phyloP scores from a whole-genome alignment of 2,329 filamentous ascomycete species.

The Microsporum audouinii region DNA sequence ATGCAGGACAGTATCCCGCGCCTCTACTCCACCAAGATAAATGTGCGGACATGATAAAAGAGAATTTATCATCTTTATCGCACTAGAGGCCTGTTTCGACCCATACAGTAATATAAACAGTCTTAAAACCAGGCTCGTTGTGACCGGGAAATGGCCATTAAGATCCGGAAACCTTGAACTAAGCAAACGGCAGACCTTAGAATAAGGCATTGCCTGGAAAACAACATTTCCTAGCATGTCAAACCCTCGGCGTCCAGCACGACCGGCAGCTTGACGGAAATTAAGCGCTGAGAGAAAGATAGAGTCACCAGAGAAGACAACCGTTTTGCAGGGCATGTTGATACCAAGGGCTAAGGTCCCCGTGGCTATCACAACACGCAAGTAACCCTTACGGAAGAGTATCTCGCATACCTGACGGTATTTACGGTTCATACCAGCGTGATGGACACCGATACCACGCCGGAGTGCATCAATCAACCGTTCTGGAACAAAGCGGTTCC shows the following conservation, averaged over 20 bases:
- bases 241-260: conserved; percentile 69
- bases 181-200: conserved; percentile 56
- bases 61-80: conserved; percentile 51
- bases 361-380: conserved; percentile 61
- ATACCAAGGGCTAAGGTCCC: conserved; percentile 67
- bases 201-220: conserved; percentile 53
- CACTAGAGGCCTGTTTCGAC: conserved; percentile 52
- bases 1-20: conserved; percentile 59
- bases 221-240: conserved; percentile 72
- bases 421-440: conserved; percentile 65
- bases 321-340: conserved; percentile 75
- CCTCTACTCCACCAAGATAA: conserved; percentile 57
- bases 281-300: conserved; percentile 63
- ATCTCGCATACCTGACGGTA: conserved; percentile 63
- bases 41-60: conserved; percentile 58
- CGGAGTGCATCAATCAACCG: conserved; percentile 50
- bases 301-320: conserved; percentile 64
- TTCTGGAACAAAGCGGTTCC: conserved; percentile 39
- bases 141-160: conserved; percentile 67
- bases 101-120: conserved; percentile 56
- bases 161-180: conserved; percentile 63
- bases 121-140: conserved; percentile 59
- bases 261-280: conserved; percentile 64
- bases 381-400: conserved; percentile 59
- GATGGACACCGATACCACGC: conserved; percentile 64